A percentile compares a stretch with the other conserved stretches of the same genome.
Evolutionary conservation across 768 basidiomycete genomes (phyloP).

Genomic region (Panaeolus cyanescens): DNA sequence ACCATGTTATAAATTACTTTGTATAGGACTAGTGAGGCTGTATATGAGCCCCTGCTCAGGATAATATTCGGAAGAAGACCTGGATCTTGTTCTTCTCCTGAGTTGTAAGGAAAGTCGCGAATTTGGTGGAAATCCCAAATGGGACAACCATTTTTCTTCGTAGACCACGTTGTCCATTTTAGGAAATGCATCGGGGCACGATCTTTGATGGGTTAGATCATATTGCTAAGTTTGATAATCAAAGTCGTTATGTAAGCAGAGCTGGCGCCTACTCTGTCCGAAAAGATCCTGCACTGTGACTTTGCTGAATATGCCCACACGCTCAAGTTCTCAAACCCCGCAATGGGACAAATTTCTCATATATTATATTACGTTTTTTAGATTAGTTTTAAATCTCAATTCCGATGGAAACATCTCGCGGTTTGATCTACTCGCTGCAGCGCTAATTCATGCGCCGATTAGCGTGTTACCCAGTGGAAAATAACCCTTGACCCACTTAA

Average conservation of each 20-base stretch:
- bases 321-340: no score
- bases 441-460: no score
- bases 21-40: not conserved
- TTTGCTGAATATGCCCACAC: no score
- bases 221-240: not conserved
- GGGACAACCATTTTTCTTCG: not conserved
- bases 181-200: not conserved
- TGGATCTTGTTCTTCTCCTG: not conserved
- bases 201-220: conserved; percentile 4
- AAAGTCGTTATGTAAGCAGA: not conserved
- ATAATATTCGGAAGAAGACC: not conserved
- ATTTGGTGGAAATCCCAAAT: not conserved
- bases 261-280: conserved; percentile 1
- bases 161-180: not conserved
- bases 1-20: not conserved
- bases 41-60: not conserved
- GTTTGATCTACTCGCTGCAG: no score
- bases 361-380: no score
- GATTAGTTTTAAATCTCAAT: no score
- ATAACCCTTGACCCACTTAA: no score
- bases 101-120: not conserved
- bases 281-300: no score
- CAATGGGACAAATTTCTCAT: no score
- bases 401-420: no score
- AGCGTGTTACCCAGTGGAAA: no score